phyloP scores from a whole-genome alignment of 306 rosid genomes.

The Cucumis cinereus region DNA sequence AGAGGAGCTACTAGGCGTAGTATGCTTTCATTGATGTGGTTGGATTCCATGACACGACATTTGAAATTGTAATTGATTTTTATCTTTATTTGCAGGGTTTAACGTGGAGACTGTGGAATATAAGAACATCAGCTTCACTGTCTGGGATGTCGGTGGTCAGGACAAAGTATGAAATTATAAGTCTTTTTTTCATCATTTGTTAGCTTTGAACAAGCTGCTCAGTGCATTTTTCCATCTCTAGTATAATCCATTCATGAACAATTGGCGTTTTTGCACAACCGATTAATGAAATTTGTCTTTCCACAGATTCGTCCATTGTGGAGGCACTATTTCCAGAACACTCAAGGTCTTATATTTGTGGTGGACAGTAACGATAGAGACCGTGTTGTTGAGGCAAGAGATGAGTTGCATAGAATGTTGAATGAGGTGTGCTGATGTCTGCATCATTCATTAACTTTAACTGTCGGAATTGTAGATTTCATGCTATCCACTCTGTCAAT shows the following conservation, averaged over 20 bases:
- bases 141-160: conserved; percentile 80
- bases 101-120: conserved; percentile 77
- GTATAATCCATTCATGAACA: neutral
- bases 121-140: conserved; percentile 75
- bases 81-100: conserved; percentile 39
- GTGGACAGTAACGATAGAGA: conserved; percentile 83
- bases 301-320: conserved; percentile 69
- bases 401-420: conserved; percentile 75
- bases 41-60: neutral
- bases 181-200: neutral
- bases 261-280: neutral
- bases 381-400: conserved; percentile 48
- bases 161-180: conserved; percentile 36
- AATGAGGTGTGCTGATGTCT: conserved; percentile 36
- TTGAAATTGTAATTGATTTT: neutral
- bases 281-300: neutral
- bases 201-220: neutral
- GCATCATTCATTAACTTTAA: neutral
- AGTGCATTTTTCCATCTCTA: neutral
- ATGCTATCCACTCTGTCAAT: neutral
- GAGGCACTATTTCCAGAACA: conserved; percentile 83
- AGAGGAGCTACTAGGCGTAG: neutral
- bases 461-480: neutral
- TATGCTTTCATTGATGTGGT: neutral
- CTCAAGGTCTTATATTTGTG: conserved; percentile 73